Evolutionary conservation across 257 asterid species (phyloP).

Genomic region (Solanum megistacrolobum): DNA sequence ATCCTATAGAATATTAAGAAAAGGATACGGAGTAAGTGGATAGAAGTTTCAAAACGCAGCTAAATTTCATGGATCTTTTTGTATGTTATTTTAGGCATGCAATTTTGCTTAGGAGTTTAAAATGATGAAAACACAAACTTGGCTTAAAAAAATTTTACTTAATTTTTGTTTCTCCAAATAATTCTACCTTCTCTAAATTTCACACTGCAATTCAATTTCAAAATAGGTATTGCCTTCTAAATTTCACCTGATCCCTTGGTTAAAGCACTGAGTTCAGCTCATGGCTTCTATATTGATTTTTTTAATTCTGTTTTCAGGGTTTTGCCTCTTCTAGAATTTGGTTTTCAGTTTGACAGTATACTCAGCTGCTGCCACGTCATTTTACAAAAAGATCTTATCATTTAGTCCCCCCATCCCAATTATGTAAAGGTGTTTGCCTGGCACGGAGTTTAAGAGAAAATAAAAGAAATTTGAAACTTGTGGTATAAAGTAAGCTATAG

Average conservation of each 20-base stretch:
- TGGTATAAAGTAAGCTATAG: neutral
- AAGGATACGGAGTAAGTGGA: neutral
- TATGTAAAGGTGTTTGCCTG: neutral
- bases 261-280: neutral
- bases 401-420: neutral
- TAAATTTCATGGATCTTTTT: neutral
- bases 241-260: neutral
- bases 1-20: too few relatives aligned
- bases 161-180: neutral
- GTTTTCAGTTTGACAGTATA: neutral
- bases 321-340: neutral
- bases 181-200: neutral
- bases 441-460: neutral
- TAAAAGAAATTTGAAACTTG: neutral
- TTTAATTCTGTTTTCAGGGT: neutral
- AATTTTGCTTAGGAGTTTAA: neutral
- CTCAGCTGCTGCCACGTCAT: neutral
- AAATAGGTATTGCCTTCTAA: conserved; percentile 56
- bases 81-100: neutral
- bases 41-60: neutral
- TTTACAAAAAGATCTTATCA: neutral
- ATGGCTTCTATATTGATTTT: neutral
- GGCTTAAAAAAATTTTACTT: neutral
- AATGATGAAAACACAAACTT: neutral
- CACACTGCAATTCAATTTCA: neutral